Conservation (phyloP, 306 rosid genomes). For the Vigna reflexopilosa region DNA sequence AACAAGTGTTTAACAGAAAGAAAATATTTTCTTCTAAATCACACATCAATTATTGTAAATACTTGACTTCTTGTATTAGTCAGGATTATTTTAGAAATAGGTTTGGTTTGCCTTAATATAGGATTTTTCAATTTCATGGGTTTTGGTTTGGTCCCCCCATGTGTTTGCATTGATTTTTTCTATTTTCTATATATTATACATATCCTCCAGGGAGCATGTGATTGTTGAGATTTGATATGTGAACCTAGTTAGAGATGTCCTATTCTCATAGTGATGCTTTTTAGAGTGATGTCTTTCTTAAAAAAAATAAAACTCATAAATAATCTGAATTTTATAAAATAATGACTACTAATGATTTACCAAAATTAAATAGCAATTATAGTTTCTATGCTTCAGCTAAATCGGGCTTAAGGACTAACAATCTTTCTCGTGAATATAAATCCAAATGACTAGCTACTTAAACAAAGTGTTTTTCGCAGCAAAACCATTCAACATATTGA, state of each 20-base stretch:
- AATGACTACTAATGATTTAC: not conserved
- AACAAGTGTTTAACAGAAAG: not conserved
- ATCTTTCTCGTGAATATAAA: not conserved
- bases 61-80: not conserved
- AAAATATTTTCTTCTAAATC: not conserved
- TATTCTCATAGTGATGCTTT: too few species aligned
- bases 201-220: too few species aligned
- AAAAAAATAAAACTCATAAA: not conserved
- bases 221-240: too few species aligned
- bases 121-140: too few species aligned
- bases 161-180: too few species aligned
- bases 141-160: too few species aligned
- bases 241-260: too few species aligned
- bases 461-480: slow-evolving; percentile 27
- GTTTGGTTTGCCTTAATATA: too few species aligned
- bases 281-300: too few species aligned
- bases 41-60: not conserved
- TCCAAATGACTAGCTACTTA: not conserved
- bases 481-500: slow-evolving; percentile 14
- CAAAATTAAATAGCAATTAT: not conserved
- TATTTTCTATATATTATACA: too few species aligned
- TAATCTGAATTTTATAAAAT: not conserved
- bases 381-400: not conserved
- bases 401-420: not conserved
- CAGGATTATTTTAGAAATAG: too few species aligned